A percentile compares a stretch with the other conserved stretches of the same genome.
Conservation (phyloP, 2,329 filamentous ascomycete genomes). For the Phyllosticta citribraziliensis region DNA sequence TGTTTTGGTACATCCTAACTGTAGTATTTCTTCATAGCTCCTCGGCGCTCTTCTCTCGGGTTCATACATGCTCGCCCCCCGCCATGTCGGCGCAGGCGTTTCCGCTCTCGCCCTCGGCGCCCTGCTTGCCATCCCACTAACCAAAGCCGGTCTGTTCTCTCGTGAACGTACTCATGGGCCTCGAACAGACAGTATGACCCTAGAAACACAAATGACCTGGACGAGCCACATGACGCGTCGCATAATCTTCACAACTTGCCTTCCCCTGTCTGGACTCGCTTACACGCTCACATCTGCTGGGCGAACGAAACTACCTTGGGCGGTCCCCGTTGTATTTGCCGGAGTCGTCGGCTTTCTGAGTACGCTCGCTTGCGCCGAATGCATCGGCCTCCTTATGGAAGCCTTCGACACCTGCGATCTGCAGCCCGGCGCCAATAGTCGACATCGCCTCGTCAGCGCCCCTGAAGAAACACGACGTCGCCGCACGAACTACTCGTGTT, state of each 20-base stretch:
- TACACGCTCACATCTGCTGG: slow-evolving; percentile 61
- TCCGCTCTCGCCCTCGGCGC: slow-evolving; percentile 59
- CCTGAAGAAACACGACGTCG: slow-evolving; percentile 35
- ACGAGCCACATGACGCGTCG: slow-evolving; percentile 63
- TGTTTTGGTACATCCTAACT: neutral
- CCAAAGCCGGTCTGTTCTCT: slow-evolving; percentile 61
- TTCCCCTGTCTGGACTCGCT: slow-evolving; percentile 57
- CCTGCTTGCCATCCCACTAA: slow-evolving; percentile 59
- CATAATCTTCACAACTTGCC: slow-evolving; percentile 53
- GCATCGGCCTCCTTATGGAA: slow-evolving; percentile 69
- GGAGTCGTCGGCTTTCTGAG: slow-evolving; percentile 59
- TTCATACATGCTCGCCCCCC: slow-evolving; percentile 54
- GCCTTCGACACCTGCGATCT: slow-evolving; percentile 73
- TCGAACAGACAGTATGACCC: slow-evolving; percentile 57
- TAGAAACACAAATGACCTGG: slow-evolving; percentile 55
- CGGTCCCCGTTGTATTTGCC: slow-evolving; percentile 58
- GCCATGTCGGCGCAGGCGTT: slow-evolving; percentile 57
- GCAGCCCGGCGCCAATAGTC: slow-evolving; percentile 56
- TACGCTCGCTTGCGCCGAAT: slow-evolving; percentile 65
- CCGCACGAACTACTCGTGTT: slow-evolving; percentile 64
- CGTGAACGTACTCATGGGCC: slow-evolving; percentile 50
- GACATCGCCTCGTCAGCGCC: slow-evolving; percentile 37
- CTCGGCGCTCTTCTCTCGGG: slow-evolving; percentile 62
- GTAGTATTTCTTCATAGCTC: slow-evolving; percentile 31
- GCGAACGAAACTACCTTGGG: slow-evolving; percentile 44